A percentile compares a stretch with the other conserved stretches of the same genome.
These are phyloP conservation scores for Jamesozyma hellenica DNA, from an alignment of 805 yeast species.

Conservation along the genomic window DNA sequence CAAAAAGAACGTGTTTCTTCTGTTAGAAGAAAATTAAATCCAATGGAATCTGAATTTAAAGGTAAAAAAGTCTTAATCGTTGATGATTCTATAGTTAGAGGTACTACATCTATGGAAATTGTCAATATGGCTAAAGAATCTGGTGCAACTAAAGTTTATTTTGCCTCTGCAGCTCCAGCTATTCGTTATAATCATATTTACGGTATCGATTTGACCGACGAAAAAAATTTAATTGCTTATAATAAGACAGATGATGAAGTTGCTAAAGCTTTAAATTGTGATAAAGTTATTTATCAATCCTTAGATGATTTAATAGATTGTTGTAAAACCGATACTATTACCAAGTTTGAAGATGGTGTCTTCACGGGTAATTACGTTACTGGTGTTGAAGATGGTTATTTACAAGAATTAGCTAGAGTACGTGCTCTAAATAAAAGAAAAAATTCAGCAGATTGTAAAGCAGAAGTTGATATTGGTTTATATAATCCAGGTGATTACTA, in stretches of 20 bases:
- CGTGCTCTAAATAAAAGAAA: constrained; percentile 65
- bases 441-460: constrained; percentile 52
- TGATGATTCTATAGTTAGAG: constrained; percentile 95
- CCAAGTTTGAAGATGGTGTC: constrained; percentile 87
- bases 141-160: constrained; percentile 89
- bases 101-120: constrained; percentile 93
- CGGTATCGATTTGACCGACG: constrained; percentile 95
- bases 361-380: constrained; percentile 91
- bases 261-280: constrained; percentile 76
- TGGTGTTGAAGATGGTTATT: constrained; percentile 79
- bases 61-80: constrained; percentile 80
- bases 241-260: constrained; percentile 66
- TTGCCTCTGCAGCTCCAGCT: constrained; percentile 98
- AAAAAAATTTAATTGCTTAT: constrained; percentile 85
- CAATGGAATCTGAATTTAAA: constrained; percentile 87
- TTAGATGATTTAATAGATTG: constrained; percentile 75
- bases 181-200: constrained; percentile 91
- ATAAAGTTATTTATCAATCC: constrained; percentile 79
- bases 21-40: constrained; percentile 89
- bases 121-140: constrained; percentile 98
- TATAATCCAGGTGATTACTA: constrained; percentile 48
- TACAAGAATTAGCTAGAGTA: constrained; percentile 70
- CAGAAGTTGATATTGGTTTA: constrained; percentile 62
- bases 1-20: constrained; percentile 89
- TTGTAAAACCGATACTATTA: constrained; percentile 41